Evolutionary conservation across 2,329 filamentous ascomycete genomes (phyloP).

Genomic region (Orbilia blumenaviensis): DNA sequence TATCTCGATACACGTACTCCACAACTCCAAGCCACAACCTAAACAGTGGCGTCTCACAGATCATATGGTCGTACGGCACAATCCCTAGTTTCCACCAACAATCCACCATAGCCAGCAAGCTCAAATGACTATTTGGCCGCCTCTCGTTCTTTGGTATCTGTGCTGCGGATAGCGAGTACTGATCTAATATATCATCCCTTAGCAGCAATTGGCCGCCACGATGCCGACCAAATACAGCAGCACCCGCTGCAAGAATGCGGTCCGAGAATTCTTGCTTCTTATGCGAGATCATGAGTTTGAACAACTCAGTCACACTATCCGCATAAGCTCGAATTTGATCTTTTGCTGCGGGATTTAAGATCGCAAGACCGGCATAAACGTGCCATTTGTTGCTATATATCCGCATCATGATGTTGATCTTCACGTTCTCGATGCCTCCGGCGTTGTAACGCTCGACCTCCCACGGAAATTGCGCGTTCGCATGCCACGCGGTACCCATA

Average conservation of each 20-base stretch:
- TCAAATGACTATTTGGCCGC: conserved; percentile 91
- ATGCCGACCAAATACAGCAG: conserved; percentile 69
- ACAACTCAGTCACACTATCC: conserved; percentile 87
- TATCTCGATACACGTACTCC: conserved; percentile 90
- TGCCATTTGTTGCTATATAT: conserved; percentile 99
- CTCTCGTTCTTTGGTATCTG: conserved; percentile 68
- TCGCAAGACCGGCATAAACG: conserved; percentile 96
- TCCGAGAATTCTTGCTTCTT: conserved; percentile 76
- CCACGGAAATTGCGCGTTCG: conserved; percentile 95
- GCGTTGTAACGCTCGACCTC: conserved; percentile 87
- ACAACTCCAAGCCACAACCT: conserved; percentile 96
- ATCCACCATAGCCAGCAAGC: conserved; percentile 94
- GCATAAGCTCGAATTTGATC: conserved; percentile 96
- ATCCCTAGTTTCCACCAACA: conserved; percentile 96
- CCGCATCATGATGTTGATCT: conserved; percentile 96
- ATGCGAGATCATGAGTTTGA: conserved; percentile 94
- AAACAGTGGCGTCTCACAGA: conserved; percentile 97
- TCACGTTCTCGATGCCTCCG: conserved; percentile 97
- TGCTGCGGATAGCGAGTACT: conserved; percentile 79
- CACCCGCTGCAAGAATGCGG: conserved; percentile 81
- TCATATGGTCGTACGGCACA: conserved; percentile 98
- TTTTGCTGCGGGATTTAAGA: conserved; percentile 91
- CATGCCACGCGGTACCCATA: conserved; percentile 98
- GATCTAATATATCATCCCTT: conserved; percentile 81
- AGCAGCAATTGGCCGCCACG: conserved; percentile 73